Base-by-base conservation (phyloP, 1,139 yeast species). In the Scheffersomyces insectosa region DNA sequence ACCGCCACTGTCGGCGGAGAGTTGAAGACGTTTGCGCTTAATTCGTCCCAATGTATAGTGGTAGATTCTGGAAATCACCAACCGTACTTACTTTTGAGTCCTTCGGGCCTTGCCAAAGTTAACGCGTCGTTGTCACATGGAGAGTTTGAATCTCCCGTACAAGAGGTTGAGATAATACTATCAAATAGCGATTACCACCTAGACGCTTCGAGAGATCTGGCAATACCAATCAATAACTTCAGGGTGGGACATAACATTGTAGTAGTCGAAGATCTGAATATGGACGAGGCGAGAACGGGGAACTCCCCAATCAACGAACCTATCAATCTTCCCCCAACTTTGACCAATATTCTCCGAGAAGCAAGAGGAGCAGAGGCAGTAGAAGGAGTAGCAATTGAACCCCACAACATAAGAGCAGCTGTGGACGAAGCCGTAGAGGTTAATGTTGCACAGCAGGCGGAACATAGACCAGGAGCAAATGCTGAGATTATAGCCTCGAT, bases 11-110 rank as follows among this genome's bases (percentile, higher is more conserved):
- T 56, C 1, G 46, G 37, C 5, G 48, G 45, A 5, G 45, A 41
- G 14, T 15, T 35, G 16, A 45, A 48, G 11, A 50, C 43, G 9
- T 68, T 68, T 0, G 42, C 45, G 2, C 56, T 75, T 41, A 66
- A 62, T 42, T 58, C 75, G 0, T 69, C 73, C 9, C 76, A 76
- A 40, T 73, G 79, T 47, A 71, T 75, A 12, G 50, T 75, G 4
- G 76, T 75, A 4, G 75, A 72, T 40, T 52, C 67, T 28, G 60
- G 57, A 1, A 50, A 48, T 4, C 63, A 60, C 33, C 59, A 56
- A n/a, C 78, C 79, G 2, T 75, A 75, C 42, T 43, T 75, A 8
- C 54, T 75, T 36, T 44, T 75, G 16, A 73, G 64, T 43, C 64
- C 65, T 3, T 48, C 70, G 4, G 80, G 75, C 0, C 48, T 61